These are phyloP conservation scores for Scortechinia acanthostroma DNA, from an alignment of 2,329 filamentous ascomycete species.

Conservation along the genomic window DNA sequence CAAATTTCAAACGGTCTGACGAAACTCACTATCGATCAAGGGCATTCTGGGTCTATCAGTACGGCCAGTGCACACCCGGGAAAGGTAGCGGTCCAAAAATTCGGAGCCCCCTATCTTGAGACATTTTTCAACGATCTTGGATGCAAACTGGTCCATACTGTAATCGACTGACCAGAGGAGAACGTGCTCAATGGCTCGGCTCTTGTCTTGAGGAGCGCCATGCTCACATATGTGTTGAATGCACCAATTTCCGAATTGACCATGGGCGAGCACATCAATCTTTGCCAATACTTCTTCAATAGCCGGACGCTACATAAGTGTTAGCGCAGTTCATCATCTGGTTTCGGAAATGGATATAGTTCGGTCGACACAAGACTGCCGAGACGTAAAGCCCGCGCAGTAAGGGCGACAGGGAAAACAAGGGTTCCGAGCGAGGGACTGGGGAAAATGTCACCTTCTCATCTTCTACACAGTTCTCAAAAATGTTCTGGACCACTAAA, in stretches of 20 bases:
- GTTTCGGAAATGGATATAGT: slow-evolving; percentile 7
- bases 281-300: slow-evolving; percentile 93
- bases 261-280: slow-evolving; percentile 92
- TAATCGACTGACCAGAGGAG: slow-evolving; percentile 90
- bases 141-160: slow-evolving; percentile 98
- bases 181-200: slow-evolving; percentile 89
- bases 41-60: slow-evolving; percentile 89
- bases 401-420: too few species aligned
- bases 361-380: not conserved
- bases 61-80: slow-evolving; percentile 86
- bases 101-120: slow-evolving; percentile 90
- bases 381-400: not conserved
- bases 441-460: slow-evolving; percentile 73
- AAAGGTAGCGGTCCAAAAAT: slow-evolving; percentile 85
- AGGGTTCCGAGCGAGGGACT: slow-evolving; percentile 3
- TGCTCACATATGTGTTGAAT: slow-evolving; percentile 99
- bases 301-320: slow-evolving; percentile 69
- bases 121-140: slow-evolving; percentile 98
- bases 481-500: slow-evolving; percentile 97
- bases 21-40: slow-evolving; percentile 66
- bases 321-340: slow-evolving; percentile 9
- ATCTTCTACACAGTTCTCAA: slow-evolving; percentile 96
- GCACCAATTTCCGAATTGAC: slow-evolving; percentile 99
- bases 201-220: slow-evolving; percentile 81
- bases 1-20: not conserved